Evolutionary conservation across 208 protist species (phyloP), one percentile per base, ranked within the genome.

Genomic region (Porcisia deanei): DNA sequence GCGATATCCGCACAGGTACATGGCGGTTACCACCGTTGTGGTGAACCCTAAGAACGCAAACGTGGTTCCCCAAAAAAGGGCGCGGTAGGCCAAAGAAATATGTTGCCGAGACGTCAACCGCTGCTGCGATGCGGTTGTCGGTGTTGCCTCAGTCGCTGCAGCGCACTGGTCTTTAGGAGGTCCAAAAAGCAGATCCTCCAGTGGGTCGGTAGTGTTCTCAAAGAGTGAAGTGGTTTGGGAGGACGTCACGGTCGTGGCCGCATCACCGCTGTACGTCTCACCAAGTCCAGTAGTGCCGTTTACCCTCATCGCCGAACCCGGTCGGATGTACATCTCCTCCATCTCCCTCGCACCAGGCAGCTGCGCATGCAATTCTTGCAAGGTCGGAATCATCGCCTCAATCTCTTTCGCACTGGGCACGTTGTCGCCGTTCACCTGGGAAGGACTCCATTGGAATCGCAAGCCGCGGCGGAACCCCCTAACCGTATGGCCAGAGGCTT

Each of bases 351-450:
- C 91, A n/a, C 73, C 76, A 2, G 91, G 89, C 58, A 96, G 79
- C 76, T 93, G 89, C 18, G 76, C 39, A 1, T 68, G 77, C 66
- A 96, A 69, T 67, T 93, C 88, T 43, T 73, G 61, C 39, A 84
- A 52, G 53, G 87, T 81, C 14, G 91, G 89, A 60, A 96, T 83
- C 81, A 90, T 82, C 63, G 71, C 30, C 16, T 53, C 41, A 10
- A 96, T 80, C 73, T 96, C 91, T 16, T 64, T 49, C 49, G 88
- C 89, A 22, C 79, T 86, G 39, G 89, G 91, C 25, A 89, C 76
- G 53, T 96, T 92, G 5, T 59, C 80, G n/a, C 89, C 87, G 53
- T 90, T 91, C 64, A 95, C 87, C 67, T 95, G 77, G 16, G 76
- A 58, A 3, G 88, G 71, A 8, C 79, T 71, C 10, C 92, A 71